A percentile compares a stretch with the other conserved stretches of the same genome.
Evolutionary conservation across 176 grass and related monocot species (phyloP).

Genomic region (Zizania latifolia): DNA sequence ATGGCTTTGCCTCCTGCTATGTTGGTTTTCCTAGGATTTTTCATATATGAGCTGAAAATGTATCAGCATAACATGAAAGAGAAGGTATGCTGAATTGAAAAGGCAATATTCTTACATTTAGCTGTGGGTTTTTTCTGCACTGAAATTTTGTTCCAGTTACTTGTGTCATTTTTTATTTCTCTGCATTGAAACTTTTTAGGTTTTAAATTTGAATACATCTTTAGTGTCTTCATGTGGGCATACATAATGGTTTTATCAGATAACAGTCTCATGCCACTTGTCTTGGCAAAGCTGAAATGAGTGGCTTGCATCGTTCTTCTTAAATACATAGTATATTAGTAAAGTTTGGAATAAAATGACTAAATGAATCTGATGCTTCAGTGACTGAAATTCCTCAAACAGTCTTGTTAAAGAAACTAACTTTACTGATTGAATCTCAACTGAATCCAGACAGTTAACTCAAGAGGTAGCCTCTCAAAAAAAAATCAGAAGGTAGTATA

Average conservation of each 20-base stretch:
- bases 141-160: background rate
- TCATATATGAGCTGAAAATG: constrained; percentile 61
- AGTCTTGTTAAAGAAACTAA: background rate
- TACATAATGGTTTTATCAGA: background rate
- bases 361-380: constrained; percentile 18
- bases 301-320: background rate
- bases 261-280: background rate
- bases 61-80: constrained; percentile 46
- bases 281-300: background rate
- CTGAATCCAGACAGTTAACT: background rate
- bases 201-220: background rate
- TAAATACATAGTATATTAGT: background rate
- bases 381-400: background rate
- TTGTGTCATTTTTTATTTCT: background rate
- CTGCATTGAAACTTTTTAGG: background rate
- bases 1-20: constrained; percentile 57
- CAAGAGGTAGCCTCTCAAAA: no score
- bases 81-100: constrained; percentile 51
- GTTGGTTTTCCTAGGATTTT: constrained; percentile 64
- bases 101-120: background rate
- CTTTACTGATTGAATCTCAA: background rate
- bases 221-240: background rate
- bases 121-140: background rate
- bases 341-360: constrained; percentile 21
- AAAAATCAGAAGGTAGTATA: no score